Evolutionary conservation across 2,329 filamentous ascomycete species (phyloP).

Genomic region (Fusarium metavorans): DNA sequence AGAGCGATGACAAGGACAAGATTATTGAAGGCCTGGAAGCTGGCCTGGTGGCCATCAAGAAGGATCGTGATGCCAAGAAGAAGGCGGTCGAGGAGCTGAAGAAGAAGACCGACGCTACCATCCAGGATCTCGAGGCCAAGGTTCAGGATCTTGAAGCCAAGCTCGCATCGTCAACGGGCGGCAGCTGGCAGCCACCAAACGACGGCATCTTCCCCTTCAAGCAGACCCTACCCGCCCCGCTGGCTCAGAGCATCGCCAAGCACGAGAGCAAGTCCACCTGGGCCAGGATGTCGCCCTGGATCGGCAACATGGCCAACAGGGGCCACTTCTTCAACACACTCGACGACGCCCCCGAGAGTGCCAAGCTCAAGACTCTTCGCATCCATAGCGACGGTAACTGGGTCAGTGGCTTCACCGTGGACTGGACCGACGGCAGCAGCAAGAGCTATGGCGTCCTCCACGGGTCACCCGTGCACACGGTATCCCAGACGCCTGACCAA

Average conservation of each 20-base stretch:
- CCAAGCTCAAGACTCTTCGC: not conserved
- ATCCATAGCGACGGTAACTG: not conserved
- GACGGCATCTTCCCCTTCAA: not conserved
- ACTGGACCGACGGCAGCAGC: not conserved
- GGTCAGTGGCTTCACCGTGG: not conserved
- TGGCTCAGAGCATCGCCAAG: not conserved
- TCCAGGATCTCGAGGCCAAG: not conserved
- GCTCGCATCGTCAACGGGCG: not conserved
- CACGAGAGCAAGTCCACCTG: not conserved
- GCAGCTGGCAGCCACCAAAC: not conserved
- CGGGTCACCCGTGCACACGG: not conserved
- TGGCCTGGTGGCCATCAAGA: not conserved
- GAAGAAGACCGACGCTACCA: not conserved
- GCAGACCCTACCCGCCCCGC: not conserved
- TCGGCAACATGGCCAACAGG: not conserved
- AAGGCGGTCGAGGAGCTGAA: not conserved
- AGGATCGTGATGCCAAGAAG: not conserved
- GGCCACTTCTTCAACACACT: not conserved
- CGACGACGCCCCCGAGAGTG: not conserved
- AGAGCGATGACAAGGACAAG: not conserved
- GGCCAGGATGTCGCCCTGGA: not conserved
- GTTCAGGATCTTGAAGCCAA: not conserved
- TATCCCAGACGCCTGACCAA: not conserved
- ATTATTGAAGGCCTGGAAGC: not conserved
- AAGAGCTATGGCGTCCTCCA: not conserved